A percentile compares a stretch with the other conserved stretches of the same genome.
phyloP scores from a whole-genome alignment of 2,329 filamentous ascomycete species.

The Harringtonia aguacate region DNA sequence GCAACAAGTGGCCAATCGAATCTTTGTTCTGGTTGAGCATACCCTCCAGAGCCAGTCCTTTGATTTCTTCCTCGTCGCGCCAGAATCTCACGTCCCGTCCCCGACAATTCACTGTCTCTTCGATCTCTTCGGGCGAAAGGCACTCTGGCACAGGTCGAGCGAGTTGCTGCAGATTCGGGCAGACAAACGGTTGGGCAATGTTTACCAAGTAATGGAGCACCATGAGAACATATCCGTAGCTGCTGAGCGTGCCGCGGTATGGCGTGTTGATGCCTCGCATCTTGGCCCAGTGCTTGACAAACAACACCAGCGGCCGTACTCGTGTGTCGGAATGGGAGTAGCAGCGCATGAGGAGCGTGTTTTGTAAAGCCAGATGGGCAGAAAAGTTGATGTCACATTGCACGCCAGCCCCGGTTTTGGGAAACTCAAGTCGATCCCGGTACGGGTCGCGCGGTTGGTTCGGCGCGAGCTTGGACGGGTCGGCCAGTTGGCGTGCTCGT shows the following conservation, averaged over 20 bases:
- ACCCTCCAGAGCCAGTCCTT: constrained; percentile 43
- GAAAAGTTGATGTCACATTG: constrained; percentile 91
- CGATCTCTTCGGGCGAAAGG: constrained; percentile 24
- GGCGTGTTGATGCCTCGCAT: constrained; percentile 74
- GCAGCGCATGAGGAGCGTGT: constrained; percentile 71
- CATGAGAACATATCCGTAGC: constrained; percentile 89
- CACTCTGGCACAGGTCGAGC: constrained; percentile 28
- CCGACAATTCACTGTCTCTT: constrained; percentile 38
- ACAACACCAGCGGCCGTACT: constrained; percentile 68
- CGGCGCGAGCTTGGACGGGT: constrained; percentile 37
- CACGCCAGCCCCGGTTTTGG: constrained; percentile 65
- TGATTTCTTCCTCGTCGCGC: constrained; percentile 62
- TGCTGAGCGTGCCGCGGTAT: constrained; percentile 76
- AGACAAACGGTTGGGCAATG: constrained; percentile 66
- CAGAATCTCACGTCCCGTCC: constrained; percentile 69
- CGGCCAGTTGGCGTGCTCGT: constrained; percentile 32
- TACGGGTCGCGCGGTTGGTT: constrained; percentile 44
- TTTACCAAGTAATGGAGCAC: constrained; percentile 85
- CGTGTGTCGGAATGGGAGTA: constrained; percentile 72
- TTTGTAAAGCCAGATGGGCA: constrained; percentile 72
- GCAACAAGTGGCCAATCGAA: constrained; percentile 58
- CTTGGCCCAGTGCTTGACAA: constrained; percentile 88
- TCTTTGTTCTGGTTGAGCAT: constrained; percentile 59
- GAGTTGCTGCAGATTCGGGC: constrained; percentile 67
- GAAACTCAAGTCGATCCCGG: constrained; percentile 60